Conservation (phyloP, 768 basidiomycete species). For the Russula olivacea region DNA sequence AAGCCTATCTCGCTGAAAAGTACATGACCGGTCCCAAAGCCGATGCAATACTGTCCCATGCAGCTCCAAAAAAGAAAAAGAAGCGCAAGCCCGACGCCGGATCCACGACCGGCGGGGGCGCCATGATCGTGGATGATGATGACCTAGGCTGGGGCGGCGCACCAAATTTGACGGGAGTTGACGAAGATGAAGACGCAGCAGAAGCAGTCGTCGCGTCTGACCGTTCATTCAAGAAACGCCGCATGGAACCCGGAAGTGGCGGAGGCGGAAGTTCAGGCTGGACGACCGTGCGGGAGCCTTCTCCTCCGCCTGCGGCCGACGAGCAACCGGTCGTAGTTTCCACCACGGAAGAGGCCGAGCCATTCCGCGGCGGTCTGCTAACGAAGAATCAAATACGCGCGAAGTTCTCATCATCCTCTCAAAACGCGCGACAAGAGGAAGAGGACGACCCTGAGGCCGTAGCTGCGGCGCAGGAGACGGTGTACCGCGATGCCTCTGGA, state of each 20-base stretch:
- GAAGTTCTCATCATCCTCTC: constrained; percentile 41
- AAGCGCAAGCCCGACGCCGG: constrained; percentile 52
- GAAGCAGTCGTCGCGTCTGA: constrained; percentile 71
- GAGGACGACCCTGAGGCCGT: constrained; percentile 48
- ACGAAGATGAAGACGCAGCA: constrained; percentile 49
- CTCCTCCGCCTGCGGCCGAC: constrained; percentile 53
- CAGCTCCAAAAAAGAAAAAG: constrained; percentile 63
- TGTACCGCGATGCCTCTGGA: constrained; percentile 89
- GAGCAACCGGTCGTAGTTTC: constrained; percentile 59
- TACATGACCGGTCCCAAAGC: constrained; percentile 98
- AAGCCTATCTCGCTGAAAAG: constrained; percentile 81
- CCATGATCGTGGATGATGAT: constrained; percentile 56
- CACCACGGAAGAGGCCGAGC: constrained; percentile 34
- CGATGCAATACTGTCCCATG: constrained; percentile 81
- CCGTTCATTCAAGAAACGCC: constrained; percentile 74
- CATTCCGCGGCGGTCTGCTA: constrained; percentile 72
- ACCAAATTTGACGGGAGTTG: constrained; percentile 42
- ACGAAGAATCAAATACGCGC: constrained; percentile 70
- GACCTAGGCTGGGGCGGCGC: constrained; percentile 51
- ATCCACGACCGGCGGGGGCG: constrained; percentile 26
- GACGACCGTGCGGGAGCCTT: constrained; percentile 55
- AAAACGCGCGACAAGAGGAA: constrained; percentile 32
- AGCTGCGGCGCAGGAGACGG: constrained; percentile 74
- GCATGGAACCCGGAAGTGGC: constrained; percentile 39
- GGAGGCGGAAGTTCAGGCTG: constrained; percentile 49